Base-by-base conservation (phyloP, 257 asterid species). In the Datura wrightii region DNA sequence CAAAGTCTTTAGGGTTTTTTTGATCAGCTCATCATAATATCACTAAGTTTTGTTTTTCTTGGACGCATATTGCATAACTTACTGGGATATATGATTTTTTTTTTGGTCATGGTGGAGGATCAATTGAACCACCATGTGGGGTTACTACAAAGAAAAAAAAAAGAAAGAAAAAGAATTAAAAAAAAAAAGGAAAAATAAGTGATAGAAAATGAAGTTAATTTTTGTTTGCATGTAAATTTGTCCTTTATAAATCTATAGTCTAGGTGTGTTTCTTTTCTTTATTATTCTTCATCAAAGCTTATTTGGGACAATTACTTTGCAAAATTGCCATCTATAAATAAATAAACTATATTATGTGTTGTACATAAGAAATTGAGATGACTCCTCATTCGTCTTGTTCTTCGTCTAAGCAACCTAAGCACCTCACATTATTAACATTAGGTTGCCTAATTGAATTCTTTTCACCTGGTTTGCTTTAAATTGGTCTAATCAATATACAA, bases 221-320 rank as follows among this genome's bases (percentile, higher is more conserved):
- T 78, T 78, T 78, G 82, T 34, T 31, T 78, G 59, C 31, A 78
- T 52, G 48, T 78, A 78, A 78, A 78, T 78, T 53, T 78, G 48
- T 52, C 63, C 14, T 78, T 52, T 15, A 50, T 78, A 19, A 78
- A 78, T 78, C 65, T 52, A 78, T 78, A 52, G 82, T 78, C 63
- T 78, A 78, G 82, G 82, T 78, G 34, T 78, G 65, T 50, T 78
- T 78, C 48, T 78, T 78, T 34, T 69, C 0, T 16, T 2, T 41
- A 2, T 41, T 24, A 8, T 78, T 78, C 63, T 15, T 52, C 48
- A 53, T 78, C 82, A n/a, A 78, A 78, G 31, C 48, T 52, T 78
- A 78, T 78, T 78, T 52, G 82, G 63, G 82, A 78, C 11, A 16
- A 70, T 11, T 31, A 0, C 63, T 78, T 52, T 14, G 39, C 79